phyloP scores from a whole-genome alignment of 2,329 filamentous ascomycete species.

The Talaromyces rugulosus region DNA sequence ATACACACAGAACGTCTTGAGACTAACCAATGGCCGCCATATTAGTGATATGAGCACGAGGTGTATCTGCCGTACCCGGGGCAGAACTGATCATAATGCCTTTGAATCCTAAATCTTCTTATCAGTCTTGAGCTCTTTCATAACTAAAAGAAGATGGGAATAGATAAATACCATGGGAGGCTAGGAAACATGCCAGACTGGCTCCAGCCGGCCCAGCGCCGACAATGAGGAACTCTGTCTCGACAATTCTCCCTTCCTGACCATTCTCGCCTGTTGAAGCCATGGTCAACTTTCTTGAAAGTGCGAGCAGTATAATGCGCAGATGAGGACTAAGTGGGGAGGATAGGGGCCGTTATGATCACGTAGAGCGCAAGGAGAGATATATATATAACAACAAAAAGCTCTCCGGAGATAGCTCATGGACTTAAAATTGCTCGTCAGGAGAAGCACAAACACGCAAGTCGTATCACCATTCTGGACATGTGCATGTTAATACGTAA shows the following conservation, averaged over 20 bases:
- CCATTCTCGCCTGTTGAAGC: not conserved
- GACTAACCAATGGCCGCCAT: constrained; percentile 42
- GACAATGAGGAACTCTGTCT: constrained; percentile 19
- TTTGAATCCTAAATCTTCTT: constrained; percentile 35
- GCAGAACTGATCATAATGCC: constrained; percentile 53
- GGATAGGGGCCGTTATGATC: too few relatives aligned
- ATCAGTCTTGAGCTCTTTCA: not conserved
- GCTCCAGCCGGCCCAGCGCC: constrained; percentile 54
- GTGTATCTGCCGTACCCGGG: constrained; percentile 52
- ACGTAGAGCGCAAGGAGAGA: not conserved
- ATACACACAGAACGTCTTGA: not conserved
- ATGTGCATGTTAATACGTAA: not conserved
- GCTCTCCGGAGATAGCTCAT: not conserved
- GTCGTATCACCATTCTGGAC: not conserved
- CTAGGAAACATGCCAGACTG: constrained; percentile 51
- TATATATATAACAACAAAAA: not conserved
- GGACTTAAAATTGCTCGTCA: not conserved
- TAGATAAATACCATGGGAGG: constrained; percentile 38
- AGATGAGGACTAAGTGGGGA: not conserved
- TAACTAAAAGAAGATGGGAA: not conserved
- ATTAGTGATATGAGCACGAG: constrained; percentile 59
- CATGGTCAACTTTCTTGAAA: not conserved
- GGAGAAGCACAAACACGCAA: not conserved
- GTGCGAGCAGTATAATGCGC: not conserved
- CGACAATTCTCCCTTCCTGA: not conserved